Base-by-base conservation (phyloP, 1,284 basidiomycete genomes). In the Microbotryomycetes sp. region DNA sequence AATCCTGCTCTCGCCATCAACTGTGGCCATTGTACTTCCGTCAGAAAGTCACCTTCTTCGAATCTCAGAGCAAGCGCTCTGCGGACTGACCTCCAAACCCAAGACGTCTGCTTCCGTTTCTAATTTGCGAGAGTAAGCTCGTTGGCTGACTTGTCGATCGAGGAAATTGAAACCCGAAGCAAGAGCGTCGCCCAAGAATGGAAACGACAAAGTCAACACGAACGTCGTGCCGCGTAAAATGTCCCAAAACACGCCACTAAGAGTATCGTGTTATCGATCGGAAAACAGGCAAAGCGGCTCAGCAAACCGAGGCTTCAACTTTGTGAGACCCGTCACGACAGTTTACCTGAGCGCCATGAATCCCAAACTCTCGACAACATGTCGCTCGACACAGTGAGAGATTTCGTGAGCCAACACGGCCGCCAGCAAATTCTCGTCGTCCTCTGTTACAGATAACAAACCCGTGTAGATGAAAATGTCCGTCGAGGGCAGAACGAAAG, bases 21-120 rank as follows among this genome's bases (percentile, higher is more conserved):
- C 72, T 77, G 47, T n/a, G n/a, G n/a, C n/a, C n/a, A n/a, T n/a
- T n/a, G n/a, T n/a, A n/a, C n/a, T n/a, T n/a, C n/a, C n/a, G n/a
- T n/a, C n/a, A n/a, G n/a, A n/a, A n/a, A n/a, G n/a, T n/a, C n/a
- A n/a, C n/a, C n/a, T n/a, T n/a, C n/a, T n/a, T n/a, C n/a, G n/a
- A n/a, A n/a, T n/a, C n/a, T n/a, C n/a, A n/a, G n/a, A n/a, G n/a
- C n/a, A n/a, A n/a, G n/a, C n/a, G n/a, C n/a, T n/a, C n/a, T n/a
- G 23, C 2, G 28, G 24, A 67, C 74, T 59, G 55, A 79, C 76
- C 59, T 78, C 72, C 13, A 81, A 68, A 3, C 80, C 79, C 1
- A 81, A 75, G 11, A 74, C 70, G 59, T 81, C 80, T 1, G 80
- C 80, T 66, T 81, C 80, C 66, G 75, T 75, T 66, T 81, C 79